phyloP scores from a whole-genome alignment of 2,329 filamentous ascomycete species.

The Tolypocladium tundrense region DNA sequence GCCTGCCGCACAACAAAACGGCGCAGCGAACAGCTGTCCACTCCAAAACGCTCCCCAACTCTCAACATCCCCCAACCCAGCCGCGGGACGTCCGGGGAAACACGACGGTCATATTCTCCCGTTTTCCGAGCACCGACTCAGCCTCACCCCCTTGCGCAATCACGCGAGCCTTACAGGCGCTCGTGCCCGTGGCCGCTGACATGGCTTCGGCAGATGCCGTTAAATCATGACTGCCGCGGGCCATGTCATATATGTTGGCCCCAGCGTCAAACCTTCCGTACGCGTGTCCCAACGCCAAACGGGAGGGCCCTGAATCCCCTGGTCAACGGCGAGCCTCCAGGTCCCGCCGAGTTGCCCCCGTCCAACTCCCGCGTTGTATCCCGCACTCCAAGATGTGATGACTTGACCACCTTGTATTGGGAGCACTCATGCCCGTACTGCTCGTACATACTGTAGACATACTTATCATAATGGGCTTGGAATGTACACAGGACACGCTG shows the following conservation, averaged over 20 bases:
- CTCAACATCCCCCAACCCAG: slow-evolving; percentile 1
- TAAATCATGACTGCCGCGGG: neutral
- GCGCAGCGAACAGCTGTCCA: neutral
- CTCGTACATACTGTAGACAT: neutral
- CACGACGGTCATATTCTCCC: neutral
- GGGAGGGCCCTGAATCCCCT: neutral
- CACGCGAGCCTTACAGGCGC: neutral
- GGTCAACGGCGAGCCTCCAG: neutral
- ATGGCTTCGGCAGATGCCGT: neutral
- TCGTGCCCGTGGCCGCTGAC: neutral
- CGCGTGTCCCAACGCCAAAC: neutral
- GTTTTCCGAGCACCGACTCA: neutral
- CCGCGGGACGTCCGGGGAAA: neutral
- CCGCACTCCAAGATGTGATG: no score
- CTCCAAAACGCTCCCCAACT: neutral
- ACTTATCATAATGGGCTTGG: no score
- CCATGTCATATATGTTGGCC: neutral
- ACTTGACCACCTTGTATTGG: no score
- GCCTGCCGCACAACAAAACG: neutral
- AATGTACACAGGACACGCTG: no score
- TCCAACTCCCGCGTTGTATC: neutral
- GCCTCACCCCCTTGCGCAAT: neutral
- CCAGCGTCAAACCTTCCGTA: neutral
- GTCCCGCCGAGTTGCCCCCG: neutral
- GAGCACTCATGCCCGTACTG: neutral